phyloP scores from a whole-genome alignment of 2,329 filamentous ascomycete species.

The Scedosporium aurantiacum region DNA sequence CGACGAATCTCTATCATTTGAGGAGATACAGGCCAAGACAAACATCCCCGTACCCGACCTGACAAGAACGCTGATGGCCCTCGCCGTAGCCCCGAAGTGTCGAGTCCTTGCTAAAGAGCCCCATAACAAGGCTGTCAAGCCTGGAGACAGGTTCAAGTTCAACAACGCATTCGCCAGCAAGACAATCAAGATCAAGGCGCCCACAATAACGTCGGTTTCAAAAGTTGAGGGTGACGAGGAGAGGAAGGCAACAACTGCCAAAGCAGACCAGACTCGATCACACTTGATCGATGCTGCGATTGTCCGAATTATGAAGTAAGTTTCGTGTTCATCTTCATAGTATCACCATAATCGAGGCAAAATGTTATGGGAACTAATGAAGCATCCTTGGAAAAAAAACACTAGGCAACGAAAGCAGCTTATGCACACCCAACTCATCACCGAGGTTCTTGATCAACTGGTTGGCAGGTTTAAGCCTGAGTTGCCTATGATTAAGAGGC shows the following conservation, averaged over 20 bases:
- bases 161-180: conserved; percentile 75
- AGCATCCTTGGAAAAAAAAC: conserved; percentile 10
- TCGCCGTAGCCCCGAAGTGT: conserved; percentile 75
- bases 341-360: background rate
- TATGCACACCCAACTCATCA: conserved; percentile 56
- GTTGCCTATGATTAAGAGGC: conserved; percentile 65
- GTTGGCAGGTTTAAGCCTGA: conserved; percentile 63
- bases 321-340: conserved; percentile 13
- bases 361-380: conserved; percentile 14
- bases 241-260: conserved; percentile 60
- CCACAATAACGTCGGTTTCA: conserved; percentile 68
- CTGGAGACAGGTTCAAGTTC: conserved; percentile 69
- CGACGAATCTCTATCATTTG: conserved; percentile 42
- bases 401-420: conserved; percentile 62
- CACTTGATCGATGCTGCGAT: conserved; percentile 67
- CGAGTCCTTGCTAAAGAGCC: conserved; percentile 73
- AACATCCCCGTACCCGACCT: conserved; percentile 68
- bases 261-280: conserved; percentile 60
- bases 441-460: conserved; percentile 62
- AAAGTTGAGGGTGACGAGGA: conserved; percentile 70
- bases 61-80: conserved; percentile 64
- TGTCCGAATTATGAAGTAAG: conserved; percentile 78
- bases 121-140: conserved; percentile 63
- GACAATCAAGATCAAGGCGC: conserved; percentile 79
- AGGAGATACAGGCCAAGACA: conserved; percentile 75